Percentiles rank a stretch among this genome's conserved stretches.
These are phyloP conservation scores for Thermothelomyces thermophilus DNA, from an alignment of 2,329 filamentous ascomycete genomes.

Conservation along the genomic window DNA sequence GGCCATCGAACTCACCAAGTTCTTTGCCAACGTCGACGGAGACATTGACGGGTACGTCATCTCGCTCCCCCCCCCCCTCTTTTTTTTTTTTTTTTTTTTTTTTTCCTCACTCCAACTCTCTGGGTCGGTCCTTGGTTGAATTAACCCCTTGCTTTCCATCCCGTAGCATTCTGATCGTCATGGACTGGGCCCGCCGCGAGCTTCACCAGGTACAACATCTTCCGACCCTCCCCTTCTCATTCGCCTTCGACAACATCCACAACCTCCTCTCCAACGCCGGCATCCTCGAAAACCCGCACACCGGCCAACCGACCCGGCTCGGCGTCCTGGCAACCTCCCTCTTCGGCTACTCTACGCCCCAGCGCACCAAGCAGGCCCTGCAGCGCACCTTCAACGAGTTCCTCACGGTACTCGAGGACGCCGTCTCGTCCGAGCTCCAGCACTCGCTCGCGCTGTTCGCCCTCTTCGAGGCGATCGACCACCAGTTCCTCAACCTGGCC, in stretches of 20 bases:
- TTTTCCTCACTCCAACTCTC: too few species aligned
- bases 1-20: conserved; percentile 78
- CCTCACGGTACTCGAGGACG: conserved; percentile 78
- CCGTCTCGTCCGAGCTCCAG: conserved; percentile 75
- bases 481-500: conserved; percentile 82
- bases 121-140: too few species aligned
- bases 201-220: conserved; percentile 61
- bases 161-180: conserved; percentile 74
- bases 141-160: too few species aligned
- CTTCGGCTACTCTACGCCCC: conserved; percentile 73
- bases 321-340: conserved; percentile 64
- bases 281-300: conserved; percentile 47
- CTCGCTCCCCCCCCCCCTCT: conserved; percentile 25
- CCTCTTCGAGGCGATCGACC: conserved; percentile 87
- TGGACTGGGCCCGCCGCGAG: conserved; percentile 92
- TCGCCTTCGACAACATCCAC: conserved; percentile 78
- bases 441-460: conserved; percentile 75
- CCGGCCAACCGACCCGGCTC: conserved; percentile 57
- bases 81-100: too few species aligned
- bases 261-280: conserved; percentile 61
- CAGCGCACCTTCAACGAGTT: conserved; percentile 87
- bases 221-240: conserved; percentile 57
- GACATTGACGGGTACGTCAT: conserved; percentile 68
- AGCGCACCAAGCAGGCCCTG: conserved; percentile 72
- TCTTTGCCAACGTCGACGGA: conserved; percentile 88